These are phyloP conservation scores for Geum urbanum DNA, from an alignment of 306 rosid genomes.

Conservation along the genomic window DNA sequence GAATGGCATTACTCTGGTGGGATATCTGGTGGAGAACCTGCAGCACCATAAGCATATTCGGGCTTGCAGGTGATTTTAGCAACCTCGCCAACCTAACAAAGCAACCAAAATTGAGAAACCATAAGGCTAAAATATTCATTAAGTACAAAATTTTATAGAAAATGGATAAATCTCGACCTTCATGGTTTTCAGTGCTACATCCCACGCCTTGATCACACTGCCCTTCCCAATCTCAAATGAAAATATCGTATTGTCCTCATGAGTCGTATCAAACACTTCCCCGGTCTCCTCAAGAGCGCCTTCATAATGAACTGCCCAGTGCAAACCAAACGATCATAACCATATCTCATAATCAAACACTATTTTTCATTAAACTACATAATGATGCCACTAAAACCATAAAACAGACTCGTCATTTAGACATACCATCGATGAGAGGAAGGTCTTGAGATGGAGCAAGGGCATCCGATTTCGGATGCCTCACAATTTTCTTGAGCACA, in stretches of 20 bases:
- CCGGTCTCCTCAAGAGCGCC: slow-evolving; percentile 78
- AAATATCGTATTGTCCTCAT: slow-evolving; percentile 84
- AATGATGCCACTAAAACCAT: background rate
- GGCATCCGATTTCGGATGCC: slow-evolving; percentile 74
- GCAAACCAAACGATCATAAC: slow-evolving; percentile 3
- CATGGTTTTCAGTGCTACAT: slow-evolving; percentile 83
- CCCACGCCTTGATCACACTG: slow-evolving; percentile 93
- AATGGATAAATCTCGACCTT: slow-evolving; percentile 48
- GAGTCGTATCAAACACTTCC: slow-evolving; percentile 88
- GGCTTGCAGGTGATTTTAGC: slow-evolving; percentile 90
- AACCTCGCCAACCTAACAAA: slow-evolving; percentile 74
- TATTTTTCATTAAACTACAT: background rate
- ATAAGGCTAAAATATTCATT: slow-evolving; percentile 7
- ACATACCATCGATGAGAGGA: slow-evolving; percentile 87
- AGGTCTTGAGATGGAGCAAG: slow-evolving; percentile 70
- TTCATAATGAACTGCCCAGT: slow-evolving; percentile 75
- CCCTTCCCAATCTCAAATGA: slow-evolving; percentile 93
- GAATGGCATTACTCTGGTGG: slow-evolving; percentile 67
- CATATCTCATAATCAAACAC: background rate
- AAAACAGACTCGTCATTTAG: background rate
- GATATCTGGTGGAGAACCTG: slow-evolving; percentile 95
- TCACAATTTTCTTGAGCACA: slow-evolving; percentile 64
- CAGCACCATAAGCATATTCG: slow-evolving; percentile 87
- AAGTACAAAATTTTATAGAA: background rate
- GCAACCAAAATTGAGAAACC: slow-evolving; percentile 15